Evolutionary conservation across 2,329 filamentous ascomycete genomes (phyloP).

Genomic region (Penicillium sp.): DNA sequence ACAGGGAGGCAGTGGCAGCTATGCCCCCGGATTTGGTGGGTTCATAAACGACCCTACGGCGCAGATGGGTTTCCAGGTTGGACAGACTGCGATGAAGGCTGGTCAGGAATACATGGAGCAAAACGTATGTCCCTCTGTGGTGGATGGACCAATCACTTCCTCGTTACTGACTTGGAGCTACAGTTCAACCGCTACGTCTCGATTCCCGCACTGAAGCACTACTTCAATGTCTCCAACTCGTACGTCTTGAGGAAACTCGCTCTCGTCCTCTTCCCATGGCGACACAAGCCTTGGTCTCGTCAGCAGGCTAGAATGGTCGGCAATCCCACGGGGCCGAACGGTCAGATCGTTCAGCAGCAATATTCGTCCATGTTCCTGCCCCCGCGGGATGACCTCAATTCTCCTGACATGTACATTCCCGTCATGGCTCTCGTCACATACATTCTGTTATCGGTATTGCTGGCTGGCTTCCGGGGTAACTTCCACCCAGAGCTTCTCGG

Average conservation of each 20-base stretch:
- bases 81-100: conserved; percentile 87
- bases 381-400: conserved; percentile 94
- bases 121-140: conserved; percentile 67
- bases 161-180: conserved; percentile 8
- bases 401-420: conserved; percentile 99
- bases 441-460: conserved; percentile 87
- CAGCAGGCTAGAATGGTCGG: conserved; percentile 69
- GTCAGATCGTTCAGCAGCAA: conserved; percentile 66
- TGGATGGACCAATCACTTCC: not conserved
- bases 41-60: conserved; percentile 97
- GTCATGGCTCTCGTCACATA: conserved; percentile 98
- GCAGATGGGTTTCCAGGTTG: conserved; percentile 93
- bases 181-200: conserved; percentile 85
- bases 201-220: conserved; percentile 92
- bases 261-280: conserved; percentile 95
- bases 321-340: conserved; percentile 55
- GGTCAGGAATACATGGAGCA: conserved; percentile 95
- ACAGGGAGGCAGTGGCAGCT: conserved; percentile 49
- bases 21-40: conserved; percentile 73
- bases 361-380: conserved; percentile 73
- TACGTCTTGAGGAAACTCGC: conserved; percentile 94
- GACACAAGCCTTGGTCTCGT: conserved; percentile 95
- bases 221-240: conserved; percentile 98
- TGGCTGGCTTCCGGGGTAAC: conserved; percentile 86
- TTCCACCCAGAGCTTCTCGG: conserved; percentile 95